phyloP scores from a whole-genome alignment of 2,329 filamentous ascomycete genomes.

The Stromatinia cepivora region DNA sequence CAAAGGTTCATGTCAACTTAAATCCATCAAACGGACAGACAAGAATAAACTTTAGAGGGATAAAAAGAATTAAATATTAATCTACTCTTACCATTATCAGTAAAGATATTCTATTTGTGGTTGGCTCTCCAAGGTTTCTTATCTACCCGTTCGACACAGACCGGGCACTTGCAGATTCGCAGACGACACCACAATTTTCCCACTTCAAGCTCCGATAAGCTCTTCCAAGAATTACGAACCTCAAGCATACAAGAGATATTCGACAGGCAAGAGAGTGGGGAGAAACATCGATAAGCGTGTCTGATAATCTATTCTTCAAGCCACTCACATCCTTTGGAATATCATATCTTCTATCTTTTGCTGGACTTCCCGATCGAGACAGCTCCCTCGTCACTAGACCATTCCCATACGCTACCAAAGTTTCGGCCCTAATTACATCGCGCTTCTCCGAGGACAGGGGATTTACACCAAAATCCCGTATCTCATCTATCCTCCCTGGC shows the following conservation, averaged over 20 bases:
- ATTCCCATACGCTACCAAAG: constrained; percentile 2
- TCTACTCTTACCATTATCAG: constrained; percentile 17
- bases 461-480: constrained; percentile 24
- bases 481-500: constrained; percentile 25
- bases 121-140: constrained; percentile 21
- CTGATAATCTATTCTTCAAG: neutral
- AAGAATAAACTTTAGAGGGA: neutral
- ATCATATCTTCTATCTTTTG: constrained; percentile 14
- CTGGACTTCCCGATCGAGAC: constrained; percentile 19
- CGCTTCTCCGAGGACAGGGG: constrained; percentile 36
- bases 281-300: constrained; percentile 17
- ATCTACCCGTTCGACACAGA: constrained; percentile 22
- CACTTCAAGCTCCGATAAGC: constrained; percentile 22
- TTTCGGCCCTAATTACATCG: constrained; percentile 28
- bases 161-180: constrained; percentile 21
- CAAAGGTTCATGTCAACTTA: neutral
- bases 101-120: constrained; percentile 16
- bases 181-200: constrained; percentile 23
- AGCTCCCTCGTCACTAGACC: constrained; percentile 4
- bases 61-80: neutral
- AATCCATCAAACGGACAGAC: neutral
- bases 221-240: constrained; percentile 11
- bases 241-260: constrained; percentile 17
- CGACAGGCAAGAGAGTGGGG: constrained; percentile 20
- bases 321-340: constrained; percentile 17